phyloP scores from a whole-genome alignment of 2,329 filamentous ascomycete genomes.

The Beauveria bassiana region DNA sequence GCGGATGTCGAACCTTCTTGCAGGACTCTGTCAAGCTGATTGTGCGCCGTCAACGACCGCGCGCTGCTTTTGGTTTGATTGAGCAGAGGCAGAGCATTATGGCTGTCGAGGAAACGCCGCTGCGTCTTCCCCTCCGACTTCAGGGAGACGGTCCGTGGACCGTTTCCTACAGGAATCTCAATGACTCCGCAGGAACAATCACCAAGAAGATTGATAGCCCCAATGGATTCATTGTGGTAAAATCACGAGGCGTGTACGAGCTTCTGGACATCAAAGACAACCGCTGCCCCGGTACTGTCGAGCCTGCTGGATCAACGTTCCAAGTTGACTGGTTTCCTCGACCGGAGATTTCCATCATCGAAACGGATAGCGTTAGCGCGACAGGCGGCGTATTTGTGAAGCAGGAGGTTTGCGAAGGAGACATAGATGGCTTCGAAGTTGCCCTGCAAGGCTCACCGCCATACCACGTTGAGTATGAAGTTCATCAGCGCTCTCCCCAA shows the following conservation, averaged over 20 bases:
- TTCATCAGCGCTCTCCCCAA: conserved; percentile 62
- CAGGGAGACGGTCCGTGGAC: conserved; percentile 82
- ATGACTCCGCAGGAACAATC: conserved; percentile 40
- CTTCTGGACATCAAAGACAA: conserved; percentile 70
- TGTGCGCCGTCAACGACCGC: conserved; percentile 81
- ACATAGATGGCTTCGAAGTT: conserved; percentile 83
- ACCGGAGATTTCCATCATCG: conserved; percentile 61
- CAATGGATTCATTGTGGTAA: conserved; percentile 64
- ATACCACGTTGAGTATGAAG: conserved; percentile 74
- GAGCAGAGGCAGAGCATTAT: conserved; percentile 70
- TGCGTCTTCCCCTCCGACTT: conserved; percentile 74
- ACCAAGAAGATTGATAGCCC: conserved; percentile 41
- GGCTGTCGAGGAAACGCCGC: conserved; percentile 66
- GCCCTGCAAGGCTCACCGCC: conserved; percentile 70
- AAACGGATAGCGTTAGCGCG: conserved; percentile 53
- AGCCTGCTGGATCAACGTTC: conserved; percentile 65
- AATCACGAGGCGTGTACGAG: conserved; percentile 66
- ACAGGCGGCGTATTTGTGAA: conserved; percentile 56
- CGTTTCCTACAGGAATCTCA: conserved; percentile 64
- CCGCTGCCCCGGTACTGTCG: conserved; percentile 75
- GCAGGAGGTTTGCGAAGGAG: conserved; percentile 84
- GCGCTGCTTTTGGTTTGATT: conserved; percentile 75
- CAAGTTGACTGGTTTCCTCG: conserved; percentile 79
- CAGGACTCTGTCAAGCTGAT: conserved; percentile 79
- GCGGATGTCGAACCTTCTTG: conserved; percentile 77